Base-by-base conservation (phyloP, 129 eudicot genomes). In the Sambucus nigra region DNA sequence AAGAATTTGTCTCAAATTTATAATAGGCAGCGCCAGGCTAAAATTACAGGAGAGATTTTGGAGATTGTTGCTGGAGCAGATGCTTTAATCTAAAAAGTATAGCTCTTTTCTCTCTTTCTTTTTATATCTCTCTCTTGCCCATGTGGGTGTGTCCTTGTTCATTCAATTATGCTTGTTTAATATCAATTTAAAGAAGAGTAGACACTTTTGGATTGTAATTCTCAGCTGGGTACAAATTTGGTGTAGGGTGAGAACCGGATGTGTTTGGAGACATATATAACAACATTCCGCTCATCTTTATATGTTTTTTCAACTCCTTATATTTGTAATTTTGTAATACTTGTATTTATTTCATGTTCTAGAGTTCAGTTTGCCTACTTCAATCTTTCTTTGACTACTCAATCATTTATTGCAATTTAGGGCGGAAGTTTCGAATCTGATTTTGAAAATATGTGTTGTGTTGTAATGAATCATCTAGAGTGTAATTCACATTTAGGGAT, bases 11-110 rank as follows among this genome's bases (percentile, higher is more conserved):
- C 81, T 1, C 65, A 20, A 5, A 51, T 59, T 1, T 79, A 79
- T 53, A 73, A 79, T 47, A 74, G 78, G 40, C 35, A 63, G 23
- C 71, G 86, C 15, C 86, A 79, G 61, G 73, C 86, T 1, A 79
- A 79, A 70, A 74, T 79, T 46, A 79, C 86, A 0, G 78, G 77
- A 6, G 86, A 79, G 60, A 63, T 79, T 24, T 59, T 79, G 72
- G 81, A 79, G 77, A 79, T 79, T 70, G 86, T 79, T 48, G 69
- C 86, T 48, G 86, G 86, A 33, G 86, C 86, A 19, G 42, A 74
- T 32, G 81, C 81, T 25, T 47, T 74, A 57, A 19, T 11, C n/a
- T 73, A 56, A 47, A 46, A 18, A 7, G 42, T 20, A 55, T 23
- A 48, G 16, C 63, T 25, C 20, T 54, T 57, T 51, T 39, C 17